Percentiles rank a stretch among this genome's conserved stretches.
These are phyloP conservation scores for Scheffersomyces lignicola DNA, from an alignment of 1,139 yeast genomes.

Conservation along the genomic window DNA sequence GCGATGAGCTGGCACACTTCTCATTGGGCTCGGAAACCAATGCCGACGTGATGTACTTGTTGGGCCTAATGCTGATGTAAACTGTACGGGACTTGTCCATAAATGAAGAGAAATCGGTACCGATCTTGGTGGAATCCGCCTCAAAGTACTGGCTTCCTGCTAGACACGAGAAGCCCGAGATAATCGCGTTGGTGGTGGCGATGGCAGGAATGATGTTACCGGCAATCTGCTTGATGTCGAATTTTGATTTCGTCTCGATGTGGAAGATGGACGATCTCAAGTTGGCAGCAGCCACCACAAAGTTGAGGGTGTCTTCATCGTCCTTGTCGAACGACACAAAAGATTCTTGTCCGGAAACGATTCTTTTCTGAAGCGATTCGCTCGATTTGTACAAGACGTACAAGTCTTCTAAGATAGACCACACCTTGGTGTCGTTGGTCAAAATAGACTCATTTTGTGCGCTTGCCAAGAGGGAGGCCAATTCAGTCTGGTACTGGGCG, in stretches of 20 bases:
- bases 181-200: slow-evolving; percentile 95
- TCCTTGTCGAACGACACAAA: slow-evolving; percentile 87
- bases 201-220: slow-evolving; percentile 98
- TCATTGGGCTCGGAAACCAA: slow-evolving; percentile 60
- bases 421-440: slow-evolving; percentile 57
- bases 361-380: slow-evolving; percentile 50
- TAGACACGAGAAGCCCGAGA: slow-evolving; percentile 84
- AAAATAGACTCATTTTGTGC: slow-evolving; percentile 20
- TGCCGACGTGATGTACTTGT: slow-evolving; percentile 68
- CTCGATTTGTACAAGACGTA: slow-evolving; percentile 57
- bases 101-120: slow-evolving; percentile 19
- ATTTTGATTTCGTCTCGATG: slow-evolving; percentile 74
- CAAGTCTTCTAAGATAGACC: slow-evolving; percentile 67
- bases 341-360: slow-evolving; percentile 35
- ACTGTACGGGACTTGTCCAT: slow-evolving; percentile 48
- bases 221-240: slow-evolving; percentile 90
- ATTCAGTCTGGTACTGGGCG: slow-evolving; percentile 15
- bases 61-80: slow-evolving; percentile 67
- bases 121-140: slow-evolving; percentile 17
- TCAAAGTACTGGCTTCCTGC: slow-evolving; percentile 61
- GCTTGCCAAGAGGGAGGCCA: slow-evolving; percentile 15
- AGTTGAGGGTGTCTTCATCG: slow-evolving; percentile 85
- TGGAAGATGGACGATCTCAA: slow-evolving; percentile 72
- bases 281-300: slow-evolving; percentile 87
- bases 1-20: slow-evolving; percentile 75